phyloP scores from a whole-genome alignment of 2,329 filamentous ascomycete genomes.

The Lachnellula hyalina region DNA sequence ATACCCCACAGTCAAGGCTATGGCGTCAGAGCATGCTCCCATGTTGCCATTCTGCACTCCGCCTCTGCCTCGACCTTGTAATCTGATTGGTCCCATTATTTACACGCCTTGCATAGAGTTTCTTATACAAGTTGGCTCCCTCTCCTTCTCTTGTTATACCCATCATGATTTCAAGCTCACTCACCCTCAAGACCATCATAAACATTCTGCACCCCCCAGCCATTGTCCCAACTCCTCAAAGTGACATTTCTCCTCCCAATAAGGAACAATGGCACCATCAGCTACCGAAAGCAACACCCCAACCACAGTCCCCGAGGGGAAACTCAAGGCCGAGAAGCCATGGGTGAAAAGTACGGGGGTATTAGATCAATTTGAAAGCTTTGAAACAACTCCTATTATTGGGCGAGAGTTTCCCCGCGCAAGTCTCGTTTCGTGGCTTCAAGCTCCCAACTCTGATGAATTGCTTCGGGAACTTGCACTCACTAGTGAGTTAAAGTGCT shows the following conservation, averaged over 20 bases:
- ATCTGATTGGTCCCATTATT: background rate
- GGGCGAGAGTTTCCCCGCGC: constrained; percentile 40
- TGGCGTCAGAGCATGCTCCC: background rate
- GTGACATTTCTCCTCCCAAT: background rate
- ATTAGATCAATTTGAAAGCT: constrained; percentile 25
- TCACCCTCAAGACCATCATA: constrained; percentile 11
- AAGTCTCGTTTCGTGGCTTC: constrained; percentile 41
- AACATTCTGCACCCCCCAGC: constrained; percentile 6
- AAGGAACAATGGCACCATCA: constrained; percentile 17
- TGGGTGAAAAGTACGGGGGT: constrained; percentile 26
- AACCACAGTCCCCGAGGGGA: constrained; percentile 3
- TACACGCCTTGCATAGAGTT: background rate
- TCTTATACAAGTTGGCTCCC: background rate
- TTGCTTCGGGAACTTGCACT: constrained; percentile 46
- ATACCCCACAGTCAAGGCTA: background rate
- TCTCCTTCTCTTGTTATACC: background rate
- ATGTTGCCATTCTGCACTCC: background rate
- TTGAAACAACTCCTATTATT: constrained; percentile 42
- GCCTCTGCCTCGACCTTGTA: background rate
- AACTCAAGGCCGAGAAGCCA: constrained; percentile 13
- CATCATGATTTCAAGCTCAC: constrained; percentile 15
- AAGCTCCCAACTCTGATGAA: constrained; percentile 43
- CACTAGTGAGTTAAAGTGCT: constrained; percentile 28
- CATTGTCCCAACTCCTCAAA: background rate
- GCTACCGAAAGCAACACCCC: constrained; percentile 13